These are phyloP conservation scores for Tricholoma matsutake DNA, from an alignment of 768 basidiomycete species.

Conservation along the genomic window DNA sequence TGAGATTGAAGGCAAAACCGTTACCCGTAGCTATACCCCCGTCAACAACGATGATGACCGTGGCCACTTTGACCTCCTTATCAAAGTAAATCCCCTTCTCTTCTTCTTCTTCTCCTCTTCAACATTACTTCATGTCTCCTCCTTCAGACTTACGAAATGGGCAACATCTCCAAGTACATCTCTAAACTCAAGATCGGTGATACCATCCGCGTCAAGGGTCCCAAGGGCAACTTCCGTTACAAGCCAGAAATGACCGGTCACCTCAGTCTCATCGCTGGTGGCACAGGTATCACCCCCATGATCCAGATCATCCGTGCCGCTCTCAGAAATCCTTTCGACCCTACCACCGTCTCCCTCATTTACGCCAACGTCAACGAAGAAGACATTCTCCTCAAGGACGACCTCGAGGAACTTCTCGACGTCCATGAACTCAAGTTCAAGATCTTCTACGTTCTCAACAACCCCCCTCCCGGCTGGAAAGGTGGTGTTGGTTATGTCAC, in stretches of 20 bases:
- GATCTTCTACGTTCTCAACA: conserved; percentile 92
- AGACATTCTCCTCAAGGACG: conserved; percentile 88
- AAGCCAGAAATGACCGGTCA: conserved; percentile 64
- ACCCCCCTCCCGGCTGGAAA: conserved; percentile 82
- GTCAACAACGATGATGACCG: conserved; percentile 90
- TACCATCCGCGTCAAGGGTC: conserved; percentile 88
- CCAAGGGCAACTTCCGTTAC: conserved; percentile 94
- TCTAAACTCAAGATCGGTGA: conserved; percentile 83
- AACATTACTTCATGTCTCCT: neutral
- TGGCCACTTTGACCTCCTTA: conserved; percentile 93
- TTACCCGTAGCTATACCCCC: conserved; percentile 93
- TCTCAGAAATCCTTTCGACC: conserved; percentile 84
- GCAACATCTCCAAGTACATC: conserved; percentile 92
- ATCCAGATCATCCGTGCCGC: conserved; percentile 96
- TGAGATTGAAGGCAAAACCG: conserved; percentile 86
- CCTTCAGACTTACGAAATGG: conserved; percentile 87
- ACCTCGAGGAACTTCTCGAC: conserved; percentile 76
- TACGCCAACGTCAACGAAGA: conserved; percentile 95
- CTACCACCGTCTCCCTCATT: conserved; percentile 80
- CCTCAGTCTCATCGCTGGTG: conserved; percentile 97
- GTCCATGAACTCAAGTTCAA: conserved; percentile 63
- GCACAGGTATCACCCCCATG: conserved; percentile 99
- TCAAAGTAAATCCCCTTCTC: conserved; percentile 64
- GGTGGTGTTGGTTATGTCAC: conserved; percentile 92
- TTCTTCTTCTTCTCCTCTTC: conserved; percentile 1